Percentiles rank a stretch among this genome's conserved stretches.
Evolutionary conservation across 257 asterid genomes (phyloP).

Genomic region (Anisodus acutangulus): DNA sequence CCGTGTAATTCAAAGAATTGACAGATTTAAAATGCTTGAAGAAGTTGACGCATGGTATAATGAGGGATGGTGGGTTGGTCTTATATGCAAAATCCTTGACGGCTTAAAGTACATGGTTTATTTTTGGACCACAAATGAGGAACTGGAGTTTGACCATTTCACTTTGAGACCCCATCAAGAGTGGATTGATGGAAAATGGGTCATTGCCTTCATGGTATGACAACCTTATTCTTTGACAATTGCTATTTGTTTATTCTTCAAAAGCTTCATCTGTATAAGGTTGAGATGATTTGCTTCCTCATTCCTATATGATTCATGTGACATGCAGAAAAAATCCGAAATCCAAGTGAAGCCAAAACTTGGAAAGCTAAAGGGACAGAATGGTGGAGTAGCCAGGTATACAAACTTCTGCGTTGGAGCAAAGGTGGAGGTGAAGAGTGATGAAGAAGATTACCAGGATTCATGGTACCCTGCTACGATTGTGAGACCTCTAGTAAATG

Average conservation of each 20-base stretch:
- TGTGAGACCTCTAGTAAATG: constrained; percentile 34
- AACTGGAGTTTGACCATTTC: constrained; percentile 46
- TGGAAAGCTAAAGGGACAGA: constrained; percentile 35
- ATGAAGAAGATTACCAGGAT: constrained; percentile 47
- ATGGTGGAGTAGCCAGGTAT: constrained; percentile 33
- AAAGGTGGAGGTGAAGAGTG: constrained; percentile 59
- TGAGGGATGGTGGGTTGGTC: constrained; percentile 85
- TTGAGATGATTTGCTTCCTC: background rate
- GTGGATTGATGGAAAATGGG: constrained; percentile 70
- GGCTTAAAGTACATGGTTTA: constrained; percentile 52
- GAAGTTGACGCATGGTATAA: constrained; percentile 73
- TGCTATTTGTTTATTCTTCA: background rate
- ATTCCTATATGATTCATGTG: constrained; percentile 25
- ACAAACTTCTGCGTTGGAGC: constrained; percentile 40
- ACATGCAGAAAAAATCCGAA: constrained; percentile 54
- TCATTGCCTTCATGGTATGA: constrained; percentile 48
- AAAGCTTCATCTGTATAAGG: background rate
- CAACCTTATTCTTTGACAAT: background rate
- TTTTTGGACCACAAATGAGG: constrained; percentile 62
- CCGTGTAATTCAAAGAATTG: constrained; percentile 41
- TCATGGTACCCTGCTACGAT: constrained; percentile 63
- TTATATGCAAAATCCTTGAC: constrained; percentile 54
- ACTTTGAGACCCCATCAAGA: constrained; percentile 70
- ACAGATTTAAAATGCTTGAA: constrained; percentile 54
- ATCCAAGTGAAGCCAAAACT: constrained; percentile 42